Evolutionary conservation across 768 basidiomycete species (phyloP), one percentile per base, ranked within the genome.

Genomic region (Lactarius akahatsu): DNA sequence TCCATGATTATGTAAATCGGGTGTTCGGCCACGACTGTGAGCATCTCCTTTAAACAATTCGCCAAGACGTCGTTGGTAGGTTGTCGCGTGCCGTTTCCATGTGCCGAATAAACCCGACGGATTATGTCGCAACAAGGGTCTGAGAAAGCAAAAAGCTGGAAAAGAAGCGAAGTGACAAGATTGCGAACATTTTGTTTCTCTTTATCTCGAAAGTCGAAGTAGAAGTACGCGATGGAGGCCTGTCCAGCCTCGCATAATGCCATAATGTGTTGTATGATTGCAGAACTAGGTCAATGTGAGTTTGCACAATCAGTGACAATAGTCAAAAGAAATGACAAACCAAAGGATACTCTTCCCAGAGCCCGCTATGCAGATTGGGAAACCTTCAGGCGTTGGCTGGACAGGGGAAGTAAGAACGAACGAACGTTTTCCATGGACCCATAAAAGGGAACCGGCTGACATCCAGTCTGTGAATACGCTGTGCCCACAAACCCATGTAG

Each of bases 361-460:
- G 15, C 32, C 32, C 7, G 57, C 57, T 40, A 30, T 6, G 15
- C 15, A 55, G 8, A 55, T 16, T 10, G 5, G 28, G 16, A 32
- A 32, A 55, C 2, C 0, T 16, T 32, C 16, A 32, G 54, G 26
- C 2, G 9, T 5, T 32, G 16, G 20, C 18, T 9, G 3, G 20
- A 2, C 13, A 55, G 28, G 6, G 16, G 16, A 15, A 4, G 52
- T 50, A 15, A 15, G 13, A 36, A 1, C 30, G 43, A 3, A 26
- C 41, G 13, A 26, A 57, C 62, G 56, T 26, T 63, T 57, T 23
- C 62, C 62, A 13, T 63, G 56, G 9, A 58, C 26, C 62, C 56
- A 63, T 2, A 63, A 11, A 3, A 63, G 32, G 16, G 56, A 63
- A 9, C 62, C 56, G 1, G 34, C 18, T 7, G 30, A 2, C 15